Evolutionary conservation across 1,284 basidiomycete species (phyloP).

Genomic region (Bondarzewia mesenterica): DNA sequence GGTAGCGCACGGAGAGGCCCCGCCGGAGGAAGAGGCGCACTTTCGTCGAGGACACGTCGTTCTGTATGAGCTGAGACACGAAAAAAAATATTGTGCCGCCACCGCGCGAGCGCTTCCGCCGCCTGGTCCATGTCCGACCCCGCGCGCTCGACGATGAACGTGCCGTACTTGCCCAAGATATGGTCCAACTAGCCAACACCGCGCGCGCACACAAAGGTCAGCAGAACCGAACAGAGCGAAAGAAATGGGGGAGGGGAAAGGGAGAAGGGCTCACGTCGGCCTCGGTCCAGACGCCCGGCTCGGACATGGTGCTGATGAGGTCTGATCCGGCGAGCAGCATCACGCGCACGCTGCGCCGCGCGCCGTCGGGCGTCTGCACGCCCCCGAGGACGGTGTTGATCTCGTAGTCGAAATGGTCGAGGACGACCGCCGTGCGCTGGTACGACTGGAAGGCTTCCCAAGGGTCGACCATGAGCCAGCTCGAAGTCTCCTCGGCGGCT

Average conservation of each 20-base stretch:
- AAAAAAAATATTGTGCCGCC: constrained; percentile 90
- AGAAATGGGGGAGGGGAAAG: constrained; percentile 3
- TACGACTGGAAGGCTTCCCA: constrained; percentile 94
- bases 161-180: constrained; percentile 92
- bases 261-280: constrained; percentile 60
- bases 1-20: constrained; percentile 90
- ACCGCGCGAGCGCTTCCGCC: constrained; percentile 63
- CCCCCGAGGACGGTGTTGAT: constrained; percentile 80
- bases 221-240: background rate
- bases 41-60: constrained; percentile 97
- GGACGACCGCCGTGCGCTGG: constrained; percentile 91
- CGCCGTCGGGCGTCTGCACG: constrained; percentile 24
- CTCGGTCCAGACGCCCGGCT: constrained; percentile 97
- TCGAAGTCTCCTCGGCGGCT: constrained; percentile 73
- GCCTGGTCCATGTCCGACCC: constrained; percentile 88
- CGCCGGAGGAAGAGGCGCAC: constrained; percentile 85
- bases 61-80: constrained; percentile 94
- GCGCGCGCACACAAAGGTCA: background rate
- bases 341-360: constrained; percentile 60
- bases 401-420: constrained; percentile 93
- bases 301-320: constrained; percentile 95
- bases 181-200: constrained; percentile 68
- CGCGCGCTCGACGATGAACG: constrained; percentile 91
- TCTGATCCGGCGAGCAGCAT: constrained; percentile 98
- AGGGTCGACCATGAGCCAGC: constrained; percentile 89